Base-by-base conservation (phyloP, 1,139 yeast species). In the Yamadazyma pseudoaaseri region DNA sequence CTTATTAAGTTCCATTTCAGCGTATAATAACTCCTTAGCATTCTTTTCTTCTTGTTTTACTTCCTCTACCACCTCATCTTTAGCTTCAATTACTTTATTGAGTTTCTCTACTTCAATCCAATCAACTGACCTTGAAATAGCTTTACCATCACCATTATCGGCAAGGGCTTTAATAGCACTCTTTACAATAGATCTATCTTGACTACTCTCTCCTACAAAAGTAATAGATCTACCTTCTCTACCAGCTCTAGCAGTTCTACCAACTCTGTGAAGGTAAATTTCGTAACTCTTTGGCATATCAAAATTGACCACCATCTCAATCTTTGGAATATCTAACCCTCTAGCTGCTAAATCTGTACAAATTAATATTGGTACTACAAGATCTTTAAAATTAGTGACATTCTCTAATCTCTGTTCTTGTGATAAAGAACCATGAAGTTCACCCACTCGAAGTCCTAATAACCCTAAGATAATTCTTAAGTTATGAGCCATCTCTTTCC, bases 211-310 rank as follows among this genome's bases (percentile, higher is more conserved):
- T 13, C 97, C 97, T 7, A 94, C 98, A 58, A 92, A 80, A 3
- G 97, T 81, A 29, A 92, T 83, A 30, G 97, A 84, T 37, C 76
- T 76, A 73, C 99, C 99, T 36, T 86, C 87, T 60, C 97, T 78
- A 24, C 98, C 98, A 34, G 97, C 99, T 76, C 99, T 86, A 8
- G 98, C 99, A 36, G 98, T 92, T 74, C 99, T 86, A 64, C 98
- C 98, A 43, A 94, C 97, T 70, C 99, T 83, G 64, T 92, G 98
- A 56, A 92, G 70, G 58, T 92, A 94, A 26, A 89, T 76, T 47
- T 92, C 98, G 52, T 85, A 81, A 16, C 85, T 71, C 56, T 87
- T 86, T 34, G 98, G 98, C 95, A 94, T 87, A 55, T 94, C 98
- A 58, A 74, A 94, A 61, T 92, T 92, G 52, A 92, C 75, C 35